A percentile compares a stretch with the other conserved stretches of the same genome.
These are phyloP conservation scores for Hibiscus syriacus DNA, from an alignment of 345 rosid genomes.

Conservation along the genomic window DNA sequence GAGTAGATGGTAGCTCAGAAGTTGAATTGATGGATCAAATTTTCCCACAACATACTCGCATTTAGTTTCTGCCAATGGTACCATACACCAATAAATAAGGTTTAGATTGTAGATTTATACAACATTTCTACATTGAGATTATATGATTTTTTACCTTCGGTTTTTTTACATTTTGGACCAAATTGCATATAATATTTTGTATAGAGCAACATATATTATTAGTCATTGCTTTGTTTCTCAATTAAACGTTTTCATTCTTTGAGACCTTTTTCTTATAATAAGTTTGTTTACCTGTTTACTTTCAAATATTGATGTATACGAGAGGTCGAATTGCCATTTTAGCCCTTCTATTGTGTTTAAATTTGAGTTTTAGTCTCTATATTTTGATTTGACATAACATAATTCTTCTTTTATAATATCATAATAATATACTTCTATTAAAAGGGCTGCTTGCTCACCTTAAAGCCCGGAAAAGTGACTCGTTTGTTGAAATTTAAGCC, in stretches of 20 bases:
- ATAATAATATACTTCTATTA: too few relatives aligned
- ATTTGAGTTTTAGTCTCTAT: too few relatives aligned
- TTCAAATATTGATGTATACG: too few relatives aligned
- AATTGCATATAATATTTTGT: constrained; percentile 6
- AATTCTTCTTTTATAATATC: too few relatives aligned
- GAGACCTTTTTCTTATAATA: too few relatives aligned
- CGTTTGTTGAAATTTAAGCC: too few relatives aligned
- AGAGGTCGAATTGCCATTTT: too few relatives aligned
- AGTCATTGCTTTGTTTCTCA: neutral
- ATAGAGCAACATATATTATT: neutral
- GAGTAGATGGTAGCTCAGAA: constrained; percentile 8
- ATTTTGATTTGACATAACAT: too few relatives aligned
- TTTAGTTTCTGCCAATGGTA: constrained; percentile 4
- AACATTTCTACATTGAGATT: constrained; percentile 10
- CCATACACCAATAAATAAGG: constrained; percentile 19
- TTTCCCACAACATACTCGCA: neutral
- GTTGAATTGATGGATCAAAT: constrained; percentile 15
- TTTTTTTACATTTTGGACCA: neutral
- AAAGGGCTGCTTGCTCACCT: too few relatives aligned
- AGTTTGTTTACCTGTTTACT: too few relatives aligned
- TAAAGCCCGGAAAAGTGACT: too few relatives aligned
- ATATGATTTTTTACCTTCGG: neutral
- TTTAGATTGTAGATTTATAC: constrained; percentile 13
- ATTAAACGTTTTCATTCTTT: neutral
- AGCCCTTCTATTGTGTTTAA: too few relatives aligned